Evolutionary conservation across 352 stramenopile genomes (phyloP), one percentile per base, ranked within the genome.

Genomic region (Plasmopara muralis): DNA sequence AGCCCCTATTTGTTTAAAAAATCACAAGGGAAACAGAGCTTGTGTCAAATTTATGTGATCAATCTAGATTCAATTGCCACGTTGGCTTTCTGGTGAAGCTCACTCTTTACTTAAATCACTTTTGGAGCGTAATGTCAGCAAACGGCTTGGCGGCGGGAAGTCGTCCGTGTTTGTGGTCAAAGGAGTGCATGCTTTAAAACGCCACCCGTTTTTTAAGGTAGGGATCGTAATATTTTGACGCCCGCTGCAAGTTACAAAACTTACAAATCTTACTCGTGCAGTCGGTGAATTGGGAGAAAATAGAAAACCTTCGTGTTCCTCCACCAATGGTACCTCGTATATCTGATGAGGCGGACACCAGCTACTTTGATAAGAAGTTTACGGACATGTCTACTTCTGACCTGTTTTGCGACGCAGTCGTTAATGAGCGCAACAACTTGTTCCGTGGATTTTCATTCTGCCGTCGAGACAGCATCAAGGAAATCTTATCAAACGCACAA

Each of bases 101-200:
- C 94, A 96, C 64, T 98, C 95, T 45, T 63, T 99, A 16, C 76
- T 99, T 42, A 97, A 97, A 58, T 87, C 86, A 12, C 68, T 99
- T 6, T 75, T 99, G 14, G 95, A 99, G 70, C 85, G 95, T 37
- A 97, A 99, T 67, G 89, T 97, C 6, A 87, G 83, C 54, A 97
- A 98, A 64, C 73, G 97, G 31, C 76, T 99, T 30, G 96, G 95
- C 30, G 80, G 82, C 0, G 77, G 92, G 7, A 97, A 96, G 64
- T 95, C 87, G 14, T 98, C 91, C 13, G 99, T 99, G 93, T 99
- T 99, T 64, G 80, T 98, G 35, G 84, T 99, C 4, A 95, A 95
- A 43, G 96, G 97, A 29, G 89, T 98, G 6, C 82, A 96, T 25
- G 94, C 84, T 18, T 57, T 99, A 33, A 99, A 99, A 66, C 68